Conservation (phyloP, 129 eudicot genomes). For the Gnaphalium uliginosum region DNA sequence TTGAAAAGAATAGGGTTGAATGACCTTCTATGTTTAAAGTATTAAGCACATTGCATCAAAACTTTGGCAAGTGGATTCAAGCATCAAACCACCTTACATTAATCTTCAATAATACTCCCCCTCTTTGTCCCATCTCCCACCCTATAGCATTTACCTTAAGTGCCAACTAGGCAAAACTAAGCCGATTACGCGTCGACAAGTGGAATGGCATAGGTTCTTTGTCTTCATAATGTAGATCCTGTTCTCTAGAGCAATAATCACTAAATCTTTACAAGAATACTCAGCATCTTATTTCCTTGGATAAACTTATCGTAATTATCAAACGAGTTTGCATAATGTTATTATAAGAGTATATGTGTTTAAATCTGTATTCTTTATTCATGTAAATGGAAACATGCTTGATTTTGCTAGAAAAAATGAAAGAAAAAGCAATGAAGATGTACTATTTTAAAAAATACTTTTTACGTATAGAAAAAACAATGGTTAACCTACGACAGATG, state of each 20-base stretch:
- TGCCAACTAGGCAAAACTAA: constrained; percentile 22
- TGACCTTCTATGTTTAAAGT: constrained; percentile 8
- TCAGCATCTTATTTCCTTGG: background rate
- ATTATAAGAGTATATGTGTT: background rate
- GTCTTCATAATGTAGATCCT: constrained; percentile 16
- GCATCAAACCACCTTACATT: constrained; percentile 38
- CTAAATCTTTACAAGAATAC: background rate
- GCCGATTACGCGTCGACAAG: constrained; percentile 11
- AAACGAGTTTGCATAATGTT: background rate
- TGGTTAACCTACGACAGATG: no score
- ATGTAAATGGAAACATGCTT: no score
- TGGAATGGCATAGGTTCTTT: constrained; percentile 37
- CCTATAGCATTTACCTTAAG: background rate
- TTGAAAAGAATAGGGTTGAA: constrained; percentile 17
- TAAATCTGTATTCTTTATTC: background rate
- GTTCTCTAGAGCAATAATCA: constrained; percentile 22
- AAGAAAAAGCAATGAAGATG: no score
- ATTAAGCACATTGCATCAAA: constrained; percentile 35
- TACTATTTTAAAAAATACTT: no score
- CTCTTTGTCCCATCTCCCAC: constrained; percentile 10
- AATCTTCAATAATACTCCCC: constrained; percentile 32
- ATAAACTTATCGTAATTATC: background rate
- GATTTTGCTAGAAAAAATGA: no score
- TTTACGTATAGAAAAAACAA: no score
- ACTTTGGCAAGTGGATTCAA: constrained; percentile 40